Evolutionary conservation across 495 filamentous ascomycete genomes (phyloP), one percentile per base, ranked within the genome.

Genomic region (Neurospora tetraspora): DNA sequence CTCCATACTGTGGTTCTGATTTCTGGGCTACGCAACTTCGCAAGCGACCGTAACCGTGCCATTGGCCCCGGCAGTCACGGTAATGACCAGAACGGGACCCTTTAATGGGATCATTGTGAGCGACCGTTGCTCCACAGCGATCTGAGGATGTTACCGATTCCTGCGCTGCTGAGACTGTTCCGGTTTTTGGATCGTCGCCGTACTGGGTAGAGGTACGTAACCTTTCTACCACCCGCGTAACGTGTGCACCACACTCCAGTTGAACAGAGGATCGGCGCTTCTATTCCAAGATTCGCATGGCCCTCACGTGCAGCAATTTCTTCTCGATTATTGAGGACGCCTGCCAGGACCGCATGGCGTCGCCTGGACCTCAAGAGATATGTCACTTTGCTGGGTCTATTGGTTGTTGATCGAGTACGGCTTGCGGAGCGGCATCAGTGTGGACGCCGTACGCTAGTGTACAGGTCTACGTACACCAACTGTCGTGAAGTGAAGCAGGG

Each of bases 31-130:
- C 18, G 40, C 31, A 39, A 14, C 34, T 27, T 73, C 18, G 43
- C 68, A 75, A 78, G 71, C 76, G 74, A 76, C 45, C 70, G 73
- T 70, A 75, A 76, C 77, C 73, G 72, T 76, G 39, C 73, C 70
- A 79, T 78, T 59, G 68, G 53, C 27, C 53, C 27, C 53, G 53
- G 53, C 53, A 65, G 53, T 65, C 27, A 72, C 20, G 43, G 70
- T 12, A 45, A 47, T 69, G 69, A 39, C 18, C 71, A 71, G 76
- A 78, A 74, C 73, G 70, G 71, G 38, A 73, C 73, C 71, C 38
- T 40, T 47, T 69, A 69, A 68, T 53, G 42, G 42, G 16, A 37
- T 37, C 70, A 42, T 38, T 72, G 39, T n/a, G 53, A 36, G 34
- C 65, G 43, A 69, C 75, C 74, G 71, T 74, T 69, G 45, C 69